phyloP scores from a whole-genome alignment of 2,329 filamentous ascomycete genomes.

The Diplodia mutila region DNA sequence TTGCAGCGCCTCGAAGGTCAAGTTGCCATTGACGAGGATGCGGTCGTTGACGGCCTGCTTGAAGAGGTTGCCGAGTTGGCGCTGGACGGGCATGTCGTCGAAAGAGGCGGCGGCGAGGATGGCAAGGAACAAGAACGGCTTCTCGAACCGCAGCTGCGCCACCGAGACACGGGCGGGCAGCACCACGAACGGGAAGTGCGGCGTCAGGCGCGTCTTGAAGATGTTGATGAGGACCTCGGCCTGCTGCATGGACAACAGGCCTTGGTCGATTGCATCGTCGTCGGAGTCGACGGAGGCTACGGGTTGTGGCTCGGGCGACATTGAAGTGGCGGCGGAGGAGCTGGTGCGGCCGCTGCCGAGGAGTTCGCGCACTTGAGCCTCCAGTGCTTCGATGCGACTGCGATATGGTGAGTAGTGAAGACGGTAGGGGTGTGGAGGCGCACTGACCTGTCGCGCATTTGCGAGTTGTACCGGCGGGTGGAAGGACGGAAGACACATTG shows the following conservation, averaged over 20 bases:
- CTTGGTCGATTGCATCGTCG: not conserved
- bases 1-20: slow-evolving; percentile 48
- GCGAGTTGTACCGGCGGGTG: slow-evolving; percentile 41
- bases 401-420: not conserved
- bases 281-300: not conserved
- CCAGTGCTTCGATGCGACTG: not conserved
- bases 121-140: slow-evolving; percentile 43
- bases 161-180: slow-evolving; percentile 27
- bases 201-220: not conserved
- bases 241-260: not conserved
- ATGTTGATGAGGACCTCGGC: not conserved
- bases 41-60: slow-evolving; percentile 37
- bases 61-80: slow-evolving; percentile 35
- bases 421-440: not conserved
- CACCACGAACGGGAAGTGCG: slow-evolving; percentile 34
- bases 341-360: not conserved
- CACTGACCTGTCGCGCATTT: slow-evolving; percentile 42
- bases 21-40: slow-evolving; percentile 38
- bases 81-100: slow-evolving; percentile 32
- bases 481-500: slow-evolving; percentile 43
- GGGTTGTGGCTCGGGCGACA: not conserved
- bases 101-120: slow-evolving; percentile 37
- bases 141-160: slow-evolving; percentile 30
- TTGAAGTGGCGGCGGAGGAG: not conserved
- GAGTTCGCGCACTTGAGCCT: not conserved